Conservation (phyloP, 257 asterid species). For the Buddleja alternifolia region DNA sequence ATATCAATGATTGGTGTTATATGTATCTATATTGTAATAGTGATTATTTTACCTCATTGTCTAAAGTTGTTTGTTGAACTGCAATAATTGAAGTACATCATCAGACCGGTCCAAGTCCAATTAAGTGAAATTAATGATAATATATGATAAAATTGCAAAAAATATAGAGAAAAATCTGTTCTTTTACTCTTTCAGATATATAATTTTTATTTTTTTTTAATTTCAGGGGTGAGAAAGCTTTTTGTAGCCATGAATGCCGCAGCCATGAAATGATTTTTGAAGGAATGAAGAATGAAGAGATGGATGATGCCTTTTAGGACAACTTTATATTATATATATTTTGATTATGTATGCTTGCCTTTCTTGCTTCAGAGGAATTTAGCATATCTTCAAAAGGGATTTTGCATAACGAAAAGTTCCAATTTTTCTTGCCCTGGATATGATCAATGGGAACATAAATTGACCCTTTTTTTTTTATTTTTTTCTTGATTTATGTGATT, state of each 20-base stretch:
- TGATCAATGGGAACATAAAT: slow-evolving; percentile 23
- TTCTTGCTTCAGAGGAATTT: slow-evolving; percentile 37
- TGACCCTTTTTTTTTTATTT: background rate
- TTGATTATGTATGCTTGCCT: slow-evolving; percentile 36
- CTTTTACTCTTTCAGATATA: background rate
- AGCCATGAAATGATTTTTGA: slow-evolving; percentile 60
- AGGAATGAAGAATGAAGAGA: slow-evolving; percentile 36
- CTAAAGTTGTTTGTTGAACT: slow-evolving; percentile 28
- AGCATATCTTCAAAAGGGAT: slow-evolving; percentile 37
- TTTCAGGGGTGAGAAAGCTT: slow-evolving; percentile 72
- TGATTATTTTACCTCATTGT: slow-evolving; percentile 18
- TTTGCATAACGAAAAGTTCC: slow-evolving; percentile 24
- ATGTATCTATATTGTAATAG: slow-evolving; percentile 28
- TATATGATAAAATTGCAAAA: no score
- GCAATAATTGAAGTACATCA: slow-evolving; percentile 31
- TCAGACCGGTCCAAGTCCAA: slow-evolving; percentile 28
- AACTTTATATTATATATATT: background rate
- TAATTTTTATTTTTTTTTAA: background rate
- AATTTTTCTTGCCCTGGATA: slow-evolving; percentile 29
- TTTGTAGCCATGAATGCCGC: slow-evolving; percentile 85
- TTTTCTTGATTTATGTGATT: slow-evolving; percentile 9
- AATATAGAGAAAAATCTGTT: background rate
- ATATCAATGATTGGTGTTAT: slow-evolving; percentile 30
- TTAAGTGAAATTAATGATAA: background rate
- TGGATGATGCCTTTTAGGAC: slow-evolving; percentile 34